Base-by-base conservation (phyloP, 2,329 filamentous ascomycete genomes). In the Ramularia endophylla region DNA sequence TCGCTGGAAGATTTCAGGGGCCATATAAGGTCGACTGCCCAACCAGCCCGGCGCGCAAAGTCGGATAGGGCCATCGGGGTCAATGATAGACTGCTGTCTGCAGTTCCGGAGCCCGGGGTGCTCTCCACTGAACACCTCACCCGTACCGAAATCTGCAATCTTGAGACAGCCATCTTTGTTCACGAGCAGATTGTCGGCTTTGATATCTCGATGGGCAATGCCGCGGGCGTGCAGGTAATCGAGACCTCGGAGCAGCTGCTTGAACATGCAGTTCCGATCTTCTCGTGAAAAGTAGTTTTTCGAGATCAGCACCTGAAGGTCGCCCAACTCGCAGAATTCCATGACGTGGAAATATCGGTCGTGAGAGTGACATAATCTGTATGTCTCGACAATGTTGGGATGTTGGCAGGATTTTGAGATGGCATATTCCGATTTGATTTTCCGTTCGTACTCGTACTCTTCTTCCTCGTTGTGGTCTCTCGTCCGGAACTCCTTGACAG, bases 131-230 rank as follows among this genome's bases (percentile, higher is more conserved):
- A 94, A 94, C 13, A 94, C 84, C 60, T 92, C 86, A 0, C 86
- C 88, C 11, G 90, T 85, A 39, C 88, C 88, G 66, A 95, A 94
- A 62, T 95, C 88, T 36, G 87, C 88, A 45, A 95, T 89, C 67
- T 94, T 94, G 41, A 94, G 72, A 61, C 87, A 83, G 58, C 87
- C 87, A 44, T 87, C 79, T 53, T 79, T 80, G 34, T 81, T 84
- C 45, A 95, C 74, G 22, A 94, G 73, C 17, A 94, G 69, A 55
- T 95, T 94, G 62, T 94, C 88, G 8, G 89, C 75, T 65, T 95
- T 94, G 68, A 94, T 85, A 54, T 95, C 88, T 36, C 88, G 83
- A 65, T 94, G 88, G 1, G 87, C 88, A 58, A 94, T 89, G 43
- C 87, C 88, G 56, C 90, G 80, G 45, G 71, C 72, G 64, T 95